Evolutionary conservation across 2,329 filamentous ascomycete genomes (phyloP).

Genomic region (Aspergillus clavatus): DNA sequence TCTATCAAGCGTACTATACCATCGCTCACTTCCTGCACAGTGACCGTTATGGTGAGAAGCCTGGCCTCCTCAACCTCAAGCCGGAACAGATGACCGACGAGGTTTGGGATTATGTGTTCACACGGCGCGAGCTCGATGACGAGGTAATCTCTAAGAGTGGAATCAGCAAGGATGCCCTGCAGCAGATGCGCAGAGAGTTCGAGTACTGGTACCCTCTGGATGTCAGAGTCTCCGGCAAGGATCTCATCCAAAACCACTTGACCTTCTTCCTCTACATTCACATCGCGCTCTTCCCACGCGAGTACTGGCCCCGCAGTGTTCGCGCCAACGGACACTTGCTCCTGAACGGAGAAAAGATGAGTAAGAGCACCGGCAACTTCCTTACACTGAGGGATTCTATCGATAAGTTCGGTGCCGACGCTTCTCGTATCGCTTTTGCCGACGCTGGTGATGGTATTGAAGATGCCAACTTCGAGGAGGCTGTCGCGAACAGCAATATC

Average conservation of each 20-base stretch:
- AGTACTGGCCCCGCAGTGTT: constrained; percentile 84
- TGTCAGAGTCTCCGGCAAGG: constrained; percentile 82
- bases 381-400: constrained; percentile 82
- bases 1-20: constrained; percentile 68
- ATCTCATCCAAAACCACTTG: constrained; percentile 87
- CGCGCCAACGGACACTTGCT: constrained; percentile 90
- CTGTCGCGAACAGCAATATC: constrained; percentile 87
- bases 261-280: constrained; percentile 96
- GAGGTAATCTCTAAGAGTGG: constrained; percentile 61
- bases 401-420: constrained; percentile 91
- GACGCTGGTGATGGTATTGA: constrained; percentile 92
- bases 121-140: constrained; percentile 64
- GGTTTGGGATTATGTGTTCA: constrained; percentile 95
- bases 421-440: constrained; percentile 82
- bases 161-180: constrained; percentile 68
- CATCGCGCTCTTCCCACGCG: constrained; percentile 76
- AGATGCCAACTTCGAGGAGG: constrained; percentile 96
- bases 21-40: constrained; percentile 64
- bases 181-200: constrained; percentile 82
- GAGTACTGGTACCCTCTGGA: constrained; percentile 97
- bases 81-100: constrained; percentile 89
- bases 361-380: constrained; percentile 96
- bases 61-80: constrained; percentile 63
- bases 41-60: constrained; percentile 76
- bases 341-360: constrained; percentile 98